Base-by-base conservation (phyloP, 2,329 filamentous ascomycete species). In the Pseudogymnoascus sp. region DNA sequence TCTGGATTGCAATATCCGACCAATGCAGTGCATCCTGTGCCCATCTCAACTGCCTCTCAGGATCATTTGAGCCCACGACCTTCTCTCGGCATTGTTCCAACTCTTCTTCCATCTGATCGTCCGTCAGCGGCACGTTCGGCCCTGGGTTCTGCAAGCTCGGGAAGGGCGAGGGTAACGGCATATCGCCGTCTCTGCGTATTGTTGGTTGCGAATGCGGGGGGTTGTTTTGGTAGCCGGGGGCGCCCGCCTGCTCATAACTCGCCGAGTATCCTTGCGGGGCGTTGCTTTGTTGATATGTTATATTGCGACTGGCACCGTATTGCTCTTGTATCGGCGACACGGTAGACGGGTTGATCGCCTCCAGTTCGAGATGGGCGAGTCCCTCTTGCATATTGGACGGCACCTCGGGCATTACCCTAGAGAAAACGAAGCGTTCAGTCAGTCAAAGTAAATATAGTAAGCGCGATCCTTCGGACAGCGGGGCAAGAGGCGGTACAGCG, bases 301-400 rank as follows among this genome's bases (percentile, higher is more conserved):
- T 58, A 37, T 7, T n/a, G 21, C 55, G 55, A 35, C 35, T 37
- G 55, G 31, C 55, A 35, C 55, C 31, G 15, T 35, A 58, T 29
- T 58, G 66, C 64, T 69, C 72, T 69, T 60, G 67, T 64, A 36
- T 63, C 21, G 62, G 67, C 40, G 64, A 69, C 58, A 55, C 60
- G 42, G 64, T 65, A 40, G 65, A 66, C 13, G 62, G 64, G 71
- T 76, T 82, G 78, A 75, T 77, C 64, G 88, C 88, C 79, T 92
- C 87, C 64, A 92, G 82, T 80, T 97, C 92, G 78, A 99, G 85
- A 74, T 92, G 87, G 71, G 93, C 89, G 67, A 99, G 84, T 76
- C 90, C 93, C 72, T 96, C 88, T 78, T 96, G 92, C 85, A 99
- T 97, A 77, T 96, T 93, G 76, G 93, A 89, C 68, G 93, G 91